These are phyloP conservation scores for Neurospora discreta DNA, from an alignment of 495 filamentous ascomycete species.

Conservation along the genomic window DNA sequence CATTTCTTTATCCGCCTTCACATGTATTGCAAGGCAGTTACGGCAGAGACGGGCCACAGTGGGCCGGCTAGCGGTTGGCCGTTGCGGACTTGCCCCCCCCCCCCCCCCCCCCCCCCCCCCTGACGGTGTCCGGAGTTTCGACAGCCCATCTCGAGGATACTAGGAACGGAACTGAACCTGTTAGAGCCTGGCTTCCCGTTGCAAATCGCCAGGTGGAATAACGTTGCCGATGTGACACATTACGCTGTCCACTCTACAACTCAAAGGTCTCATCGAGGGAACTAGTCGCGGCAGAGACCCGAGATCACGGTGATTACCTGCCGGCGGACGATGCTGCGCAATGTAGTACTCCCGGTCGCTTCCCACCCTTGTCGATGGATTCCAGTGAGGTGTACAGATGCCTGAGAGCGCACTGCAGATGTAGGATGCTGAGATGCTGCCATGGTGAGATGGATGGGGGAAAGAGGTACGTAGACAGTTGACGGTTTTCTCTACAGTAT, in stretches of 20 bases:
- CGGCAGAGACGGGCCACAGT: background rate
- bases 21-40: background rate
- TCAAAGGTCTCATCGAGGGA: background rate
- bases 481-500: background rate
- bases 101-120: too few species aligned
- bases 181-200: background rate
- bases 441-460: background rate
- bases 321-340: background rate
- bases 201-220: background rate
- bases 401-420: background rate
- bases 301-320: background rate
- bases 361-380: background rate
- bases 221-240: background rate
- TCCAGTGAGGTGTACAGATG: background rate
- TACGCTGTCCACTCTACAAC: background rate
- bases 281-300: background rate
- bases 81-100: background rate
- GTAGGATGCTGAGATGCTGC: background rate
- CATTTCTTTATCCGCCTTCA: background rate
- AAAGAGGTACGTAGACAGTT: background rate
- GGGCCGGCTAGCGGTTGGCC: background rate
- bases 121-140: background rate
- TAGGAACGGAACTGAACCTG: background rate
- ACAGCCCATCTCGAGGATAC: background rate
- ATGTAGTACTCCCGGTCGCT: background rate